A percentile compares a stretch with the other conserved stretches of the same genome.
These are phyloP conservation scores for Eutypa lata DNA, from an alignment of 2,329 filamentous ascomycete species.

Conservation along the genomic window DNA sequence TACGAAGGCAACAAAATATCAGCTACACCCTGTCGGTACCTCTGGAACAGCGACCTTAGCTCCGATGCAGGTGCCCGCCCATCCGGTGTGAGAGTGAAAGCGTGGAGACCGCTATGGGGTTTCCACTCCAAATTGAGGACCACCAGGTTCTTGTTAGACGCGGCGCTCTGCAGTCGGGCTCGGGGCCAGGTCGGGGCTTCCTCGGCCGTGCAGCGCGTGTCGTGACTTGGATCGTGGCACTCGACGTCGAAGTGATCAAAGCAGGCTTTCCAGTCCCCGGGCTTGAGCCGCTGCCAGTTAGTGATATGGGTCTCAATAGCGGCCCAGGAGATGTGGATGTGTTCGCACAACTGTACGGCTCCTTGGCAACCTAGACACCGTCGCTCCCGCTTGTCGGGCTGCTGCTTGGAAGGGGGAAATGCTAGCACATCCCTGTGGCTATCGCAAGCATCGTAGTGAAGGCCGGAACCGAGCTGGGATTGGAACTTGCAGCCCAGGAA, in stretches of 20 bases:
- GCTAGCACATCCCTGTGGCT: neutral
- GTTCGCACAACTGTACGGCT: conserved; percentile 17
- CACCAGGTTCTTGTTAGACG: neutral
- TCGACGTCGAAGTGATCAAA: conserved; percentile 14
- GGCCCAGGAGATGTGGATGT: conserved; percentile 16
- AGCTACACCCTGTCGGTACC: conserved; percentile 14
- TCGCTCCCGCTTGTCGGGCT: neutral
- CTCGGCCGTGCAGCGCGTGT: conserved; percentile 11
- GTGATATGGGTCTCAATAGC: conserved; percentile 13
- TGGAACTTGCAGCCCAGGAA: neutral
- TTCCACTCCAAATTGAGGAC: conserved; percentile 15
- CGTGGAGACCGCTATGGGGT: conserved; percentile 13
- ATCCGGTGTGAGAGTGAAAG: conserved; percentile 9
- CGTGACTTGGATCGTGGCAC: conserved; percentile 13
- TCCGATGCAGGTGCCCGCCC: conserved; percentile 10
- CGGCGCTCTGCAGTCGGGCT: conserved; percentile 9
- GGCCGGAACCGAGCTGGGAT: neutral
- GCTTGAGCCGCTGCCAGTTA: conserved; percentile 7
- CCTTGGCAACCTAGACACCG: conserved; percentile 16
- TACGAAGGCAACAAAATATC: conserved; percentile 9
- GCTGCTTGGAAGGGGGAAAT: neutral
- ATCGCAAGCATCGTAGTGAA: conserved; percentile 1
- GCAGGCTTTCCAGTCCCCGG: conserved; percentile 11
- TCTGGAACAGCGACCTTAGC: conserved; percentile 14
- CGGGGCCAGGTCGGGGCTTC: conserved; percentile 14